Evolutionary conservation across 192 early-diverging fungal species (phyloP).

Genomic region (Cladochytrium replicatum): DNA sequence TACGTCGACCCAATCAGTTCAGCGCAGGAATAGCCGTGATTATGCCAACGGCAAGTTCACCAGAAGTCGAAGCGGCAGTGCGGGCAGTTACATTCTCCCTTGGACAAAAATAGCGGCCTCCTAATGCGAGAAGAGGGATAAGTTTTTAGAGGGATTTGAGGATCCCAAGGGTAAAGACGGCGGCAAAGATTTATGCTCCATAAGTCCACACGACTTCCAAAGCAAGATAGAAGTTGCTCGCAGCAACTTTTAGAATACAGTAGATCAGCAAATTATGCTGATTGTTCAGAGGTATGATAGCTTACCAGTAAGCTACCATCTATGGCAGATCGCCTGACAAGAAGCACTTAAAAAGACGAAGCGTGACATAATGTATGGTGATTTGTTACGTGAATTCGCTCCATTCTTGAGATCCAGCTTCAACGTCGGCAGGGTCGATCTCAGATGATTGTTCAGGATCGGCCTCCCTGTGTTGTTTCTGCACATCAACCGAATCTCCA

Average conservation of each 20-base stretch:
- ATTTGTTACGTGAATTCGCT: not conserved
- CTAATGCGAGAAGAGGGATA: slow-evolving; percentile 44
- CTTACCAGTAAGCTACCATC: not conserved
- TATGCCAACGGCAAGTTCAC: slow-evolving; percentile 72
- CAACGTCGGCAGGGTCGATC: too few relatives aligned
- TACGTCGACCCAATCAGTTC: slow-evolving; percentile 49
- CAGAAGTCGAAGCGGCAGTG: slow-evolving; percentile 76
- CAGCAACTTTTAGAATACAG: too few relatives aligned
- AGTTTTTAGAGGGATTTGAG: slow-evolving; percentile 55
- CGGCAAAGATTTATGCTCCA: slow-evolving; percentile 20
- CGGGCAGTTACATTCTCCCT: slow-evolving; percentile 81
- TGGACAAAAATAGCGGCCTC: slow-evolving; percentile 59
- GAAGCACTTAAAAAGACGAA: too few relatives aligned
- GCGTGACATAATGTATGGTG: too few relatives aligned
- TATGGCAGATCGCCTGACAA: not conserved
- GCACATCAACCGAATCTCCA: too few relatives aligned
- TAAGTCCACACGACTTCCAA: slow-evolving; percentile 47
- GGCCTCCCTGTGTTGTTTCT: too few relatives aligned
- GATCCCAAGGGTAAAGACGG: slow-evolving; percentile 54
- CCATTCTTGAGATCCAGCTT: not conserved
- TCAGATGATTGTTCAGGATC: too few relatives aligned
- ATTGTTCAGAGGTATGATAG: not conserved
- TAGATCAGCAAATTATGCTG: too few relatives aligned
- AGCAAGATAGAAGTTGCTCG: slow-evolving; percentile 85
- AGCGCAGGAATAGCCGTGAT: slow-evolving; percentile 77